phyloP scores from a whole-genome alignment of 1,284 basidiomycete species.

The Moniliophthora roreri region DNA sequence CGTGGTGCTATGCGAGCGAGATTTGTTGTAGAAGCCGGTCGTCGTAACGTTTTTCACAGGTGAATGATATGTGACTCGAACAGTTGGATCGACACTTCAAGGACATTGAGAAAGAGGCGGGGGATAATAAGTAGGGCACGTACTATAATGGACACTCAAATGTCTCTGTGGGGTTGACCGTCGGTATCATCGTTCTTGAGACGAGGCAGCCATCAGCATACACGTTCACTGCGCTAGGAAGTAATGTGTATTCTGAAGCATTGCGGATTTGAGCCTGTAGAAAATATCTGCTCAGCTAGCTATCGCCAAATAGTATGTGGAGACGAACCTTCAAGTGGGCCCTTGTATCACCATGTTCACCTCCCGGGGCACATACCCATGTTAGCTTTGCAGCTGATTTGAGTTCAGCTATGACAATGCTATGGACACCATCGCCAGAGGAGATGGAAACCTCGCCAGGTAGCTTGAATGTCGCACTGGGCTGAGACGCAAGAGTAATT shows the following conservation, averaged over 20 bases:
- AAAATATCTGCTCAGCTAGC: not conserved
- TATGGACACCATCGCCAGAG: not conserved
- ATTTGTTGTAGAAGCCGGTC: conserved; percentile 4
- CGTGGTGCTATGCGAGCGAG: not conserved
- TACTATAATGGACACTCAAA: conserved; percentile 2
- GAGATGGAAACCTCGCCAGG: not conserved
- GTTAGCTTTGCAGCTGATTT: not conserved
- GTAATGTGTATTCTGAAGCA: not conserved
- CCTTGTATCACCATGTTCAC: not conserved
- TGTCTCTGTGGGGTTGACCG: not conserved
- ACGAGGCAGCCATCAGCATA: not conserved
- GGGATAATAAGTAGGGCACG: not conserved
- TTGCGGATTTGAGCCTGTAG: not conserved
- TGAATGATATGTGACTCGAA: conserved; percentile 1
- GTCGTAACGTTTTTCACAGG: not conserved
- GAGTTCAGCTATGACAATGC: not conserved
- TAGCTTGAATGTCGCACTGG: not conserved
- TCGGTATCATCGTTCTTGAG: not conserved
- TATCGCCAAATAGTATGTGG: not conserved
- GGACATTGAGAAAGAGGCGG: not conserved
- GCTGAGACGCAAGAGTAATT: not conserved
- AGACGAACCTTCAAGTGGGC: conserved; percentile 2
- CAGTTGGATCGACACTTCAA: not conserved
- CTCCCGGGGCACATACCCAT: not conserved
- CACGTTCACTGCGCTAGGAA: not conserved